Evolutionary conservation across 306 rosid genomes (phyloP).

Genomic region (Cicer cuneatum): DNA sequence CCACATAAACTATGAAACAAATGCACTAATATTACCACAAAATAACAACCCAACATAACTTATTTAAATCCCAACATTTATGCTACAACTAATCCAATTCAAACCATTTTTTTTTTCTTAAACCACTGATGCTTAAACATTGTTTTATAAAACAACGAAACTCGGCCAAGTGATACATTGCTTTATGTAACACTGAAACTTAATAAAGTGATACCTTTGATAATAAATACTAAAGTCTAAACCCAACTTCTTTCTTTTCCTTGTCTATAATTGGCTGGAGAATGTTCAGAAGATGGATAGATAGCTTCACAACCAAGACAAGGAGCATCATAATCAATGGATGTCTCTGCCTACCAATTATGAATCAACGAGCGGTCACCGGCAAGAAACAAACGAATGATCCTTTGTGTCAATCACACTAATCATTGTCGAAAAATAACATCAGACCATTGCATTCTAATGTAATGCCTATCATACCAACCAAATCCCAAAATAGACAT

Average conservation of each 20-base stretch:
- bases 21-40: background rate
- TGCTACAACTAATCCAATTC: background rate
- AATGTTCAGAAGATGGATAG: background rate
- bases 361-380: too few species aligned
- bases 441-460: constrained; percentile 1
- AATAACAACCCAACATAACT: background rate
- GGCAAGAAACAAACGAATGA: too few species aligned
- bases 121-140: background rate
- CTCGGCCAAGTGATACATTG: background rate
- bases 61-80: background rate
- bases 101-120: background rate
- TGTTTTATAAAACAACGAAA: background rate
- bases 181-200: background rate
- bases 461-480: constrained; percentile 2
- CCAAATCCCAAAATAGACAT: constrained; percentile 25
- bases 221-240: background rate
- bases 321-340: background rate
- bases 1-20: background rate
- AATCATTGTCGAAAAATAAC: background rate
- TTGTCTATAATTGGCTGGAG: background rate
- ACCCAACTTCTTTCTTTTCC: background rate
- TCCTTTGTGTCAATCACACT: background rate
- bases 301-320: constrained; percentile 26
- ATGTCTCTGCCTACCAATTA: too few species aligned
- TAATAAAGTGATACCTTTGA: background rate